phyloP scores from a whole-genome alignment of 148 eudicot genomes.

The Amaranthus hypochondriacus region DNA sequence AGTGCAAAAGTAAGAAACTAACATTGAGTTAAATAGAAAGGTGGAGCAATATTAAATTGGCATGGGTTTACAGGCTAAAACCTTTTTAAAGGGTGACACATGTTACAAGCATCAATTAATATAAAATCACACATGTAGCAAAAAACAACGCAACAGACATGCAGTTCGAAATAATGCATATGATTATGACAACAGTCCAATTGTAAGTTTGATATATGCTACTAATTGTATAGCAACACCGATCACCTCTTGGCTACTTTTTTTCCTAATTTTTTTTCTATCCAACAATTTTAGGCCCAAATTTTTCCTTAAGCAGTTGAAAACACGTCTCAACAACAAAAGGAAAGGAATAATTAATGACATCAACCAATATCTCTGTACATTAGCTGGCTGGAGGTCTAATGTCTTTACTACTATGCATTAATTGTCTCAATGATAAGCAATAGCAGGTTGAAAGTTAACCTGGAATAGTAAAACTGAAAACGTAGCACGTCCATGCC shows the following conservation, averaged over 20 bases:
- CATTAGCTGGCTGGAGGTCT: background rate
- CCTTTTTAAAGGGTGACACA: background rate
- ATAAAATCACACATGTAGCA: background rate
- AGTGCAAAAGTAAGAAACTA: conserved; percentile 11
- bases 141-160: too few species aligned
- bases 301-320: background rate
- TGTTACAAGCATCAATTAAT: conserved; percentile 12
- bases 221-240: background rate
- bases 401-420: background rate
- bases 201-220: conserved; percentile 5
- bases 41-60: background rate
- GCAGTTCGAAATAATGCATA: background rate
- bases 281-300: background rate
- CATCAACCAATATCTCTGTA: background rate
- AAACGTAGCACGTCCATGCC: conserved; percentile 98
- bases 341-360: background rate
- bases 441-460: conserved; percentile 4
- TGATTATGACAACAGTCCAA: background rate
- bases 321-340: background rate
- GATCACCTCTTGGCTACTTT: conserved; percentile 1
- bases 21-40: background rate
- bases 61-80: background rate
- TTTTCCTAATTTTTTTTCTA: too few species aligned
- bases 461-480: conserved; percentile 99
- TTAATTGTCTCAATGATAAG: background rate